A percentile compares a stretch with the other conserved stretches of the same genome.
Evolutionary conservation across 2,329 filamentous ascomycete species (phyloP).

Genomic region (Calonectria montana): DNA sequence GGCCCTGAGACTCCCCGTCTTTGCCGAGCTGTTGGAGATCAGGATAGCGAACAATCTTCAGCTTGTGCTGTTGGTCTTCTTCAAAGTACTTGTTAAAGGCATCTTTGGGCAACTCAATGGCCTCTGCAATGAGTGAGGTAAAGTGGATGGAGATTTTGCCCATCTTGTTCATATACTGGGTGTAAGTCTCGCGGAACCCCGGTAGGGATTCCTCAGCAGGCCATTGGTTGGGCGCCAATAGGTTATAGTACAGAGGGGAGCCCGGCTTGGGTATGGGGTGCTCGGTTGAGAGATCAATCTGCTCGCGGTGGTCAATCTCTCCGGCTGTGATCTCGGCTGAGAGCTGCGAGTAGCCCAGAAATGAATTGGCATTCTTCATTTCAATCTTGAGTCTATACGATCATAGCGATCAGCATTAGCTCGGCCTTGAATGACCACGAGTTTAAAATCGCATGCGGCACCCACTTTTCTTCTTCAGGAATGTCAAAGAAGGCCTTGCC

Average conservation of each 20-base stretch:
- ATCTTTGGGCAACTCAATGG: conserved; percentile 75
- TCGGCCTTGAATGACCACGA: too few relatives aligned
- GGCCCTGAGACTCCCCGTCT: conserved; percentile 55
- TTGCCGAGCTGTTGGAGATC: conserved; percentile 72
- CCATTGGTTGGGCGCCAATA: conserved; percentile 85
- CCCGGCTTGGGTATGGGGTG: conserved; percentile 72
- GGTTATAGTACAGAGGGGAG: conserved; percentile 78
- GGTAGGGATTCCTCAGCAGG: conserved; percentile 73
- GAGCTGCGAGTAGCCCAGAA: conserved; percentile 76
- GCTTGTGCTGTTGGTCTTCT: conserved; percentile 80
- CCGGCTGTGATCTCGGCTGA: conserved; percentile 79
- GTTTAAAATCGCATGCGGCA: conserved; percentile 16
- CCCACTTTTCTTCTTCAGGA: conserved; percentile 78
- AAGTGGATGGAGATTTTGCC: conserved; percentile 77
- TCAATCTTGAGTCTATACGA: conserved; percentile 69
- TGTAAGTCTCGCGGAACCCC: conserved; percentile 74
- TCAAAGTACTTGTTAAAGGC: conserved; percentile 88
- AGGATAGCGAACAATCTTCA: conserved; percentile 91
- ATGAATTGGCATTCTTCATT: conserved; percentile 79
- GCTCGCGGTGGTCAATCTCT: conserved; percentile 82
- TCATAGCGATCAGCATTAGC: background rate
- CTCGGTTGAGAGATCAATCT: conserved; percentile 87
- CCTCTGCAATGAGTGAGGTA: conserved; percentile 84
- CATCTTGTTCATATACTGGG: conserved; percentile 83
- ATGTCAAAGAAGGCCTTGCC: conserved; percentile 83